These are phyloP conservation scores for Thalassiosira hispida DNA, from an alignment of 352 stramenopile species.

Conservation along the genomic window DNA sequence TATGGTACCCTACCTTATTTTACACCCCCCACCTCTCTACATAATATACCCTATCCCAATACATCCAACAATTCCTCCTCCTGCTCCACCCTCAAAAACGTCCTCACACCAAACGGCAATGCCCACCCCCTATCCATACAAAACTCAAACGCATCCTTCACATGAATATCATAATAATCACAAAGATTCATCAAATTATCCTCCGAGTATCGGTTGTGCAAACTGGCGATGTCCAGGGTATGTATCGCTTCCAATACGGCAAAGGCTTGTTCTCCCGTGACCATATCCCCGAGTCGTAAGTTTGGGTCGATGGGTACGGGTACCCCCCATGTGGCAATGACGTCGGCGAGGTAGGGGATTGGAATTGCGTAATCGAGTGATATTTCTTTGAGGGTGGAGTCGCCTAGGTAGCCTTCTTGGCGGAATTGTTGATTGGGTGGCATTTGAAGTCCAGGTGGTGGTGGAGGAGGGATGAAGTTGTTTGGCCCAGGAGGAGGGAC, in stretches of 20 bases:
- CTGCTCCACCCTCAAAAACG: constrained; percentile 73
- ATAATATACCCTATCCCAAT: constrained; percentile 13
- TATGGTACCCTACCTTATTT: too few relatives aligned
- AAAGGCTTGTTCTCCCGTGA: constrained; percentile 80
- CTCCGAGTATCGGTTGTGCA: constrained; percentile 77
- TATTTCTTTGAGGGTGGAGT: constrained; percentile 77
- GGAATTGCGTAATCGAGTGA: constrained; percentile 67
- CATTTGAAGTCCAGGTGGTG: not conserved
- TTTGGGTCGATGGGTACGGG: constrained; percentile 66
- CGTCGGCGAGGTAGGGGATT: constrained; percentile 64
- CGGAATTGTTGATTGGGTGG: constrained; percentile 17
- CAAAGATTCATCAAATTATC: constrained; percentile 72
- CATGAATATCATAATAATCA: constrained; percentile 74
- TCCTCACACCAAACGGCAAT: constrained; percentile 79
- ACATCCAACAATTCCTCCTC: constrained; percentile 72
- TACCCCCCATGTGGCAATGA: constrained; percentile 64
- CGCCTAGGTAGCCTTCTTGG: constrained; percentile 69
- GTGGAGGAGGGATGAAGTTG: not conserved
- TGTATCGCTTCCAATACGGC: constrained; percentile 77
- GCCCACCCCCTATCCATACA: constrained; percentile 75
- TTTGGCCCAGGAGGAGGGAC: not conserved
- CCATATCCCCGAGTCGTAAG: constrained; percentile 66
- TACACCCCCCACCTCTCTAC: too few relatives aligned
- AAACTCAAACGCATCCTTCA: constrained; percentile 75
- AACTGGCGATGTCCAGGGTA: constrained; percentile 66